Evolutionary conservation across 2,329 filamentous ascomycete genomes (phyloP).

Genomic region (Lasiodiplodia citricola): DNA sequence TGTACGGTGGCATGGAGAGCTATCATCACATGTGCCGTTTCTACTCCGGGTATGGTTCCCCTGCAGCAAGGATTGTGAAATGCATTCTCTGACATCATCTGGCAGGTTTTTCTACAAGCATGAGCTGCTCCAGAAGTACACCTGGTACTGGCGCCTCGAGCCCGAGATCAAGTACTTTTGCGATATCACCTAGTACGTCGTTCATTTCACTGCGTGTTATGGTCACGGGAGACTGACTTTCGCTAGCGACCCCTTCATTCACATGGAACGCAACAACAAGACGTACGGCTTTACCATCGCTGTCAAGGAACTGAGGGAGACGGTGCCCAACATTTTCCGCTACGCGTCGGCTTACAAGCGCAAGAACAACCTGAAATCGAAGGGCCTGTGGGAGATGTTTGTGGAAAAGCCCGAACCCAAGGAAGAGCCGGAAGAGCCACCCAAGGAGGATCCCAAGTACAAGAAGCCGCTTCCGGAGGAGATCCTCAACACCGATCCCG

Average conservation of each 20-base stretch:
- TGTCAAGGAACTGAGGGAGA: constrained; percentile 96
- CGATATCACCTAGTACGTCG: constrained; percentile 93
- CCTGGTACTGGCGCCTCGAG: constrained; percentile 99
- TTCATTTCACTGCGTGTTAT: constrained; percentile 23
- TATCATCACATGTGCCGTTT: constrained; percentile 99
- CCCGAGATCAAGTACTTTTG: constrained; percentile 99
- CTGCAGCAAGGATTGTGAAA: not conserved
- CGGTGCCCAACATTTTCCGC: constrained; percentile 96
- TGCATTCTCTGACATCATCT: constrained; percentile 29
- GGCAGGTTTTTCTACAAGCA: constrained; percentile 94
- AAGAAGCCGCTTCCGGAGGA: constrained; percentile 78
- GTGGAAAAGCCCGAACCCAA: constrained; percentile 72
- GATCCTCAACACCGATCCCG: constrained; percentile 76
- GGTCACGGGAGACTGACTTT: not conserved
- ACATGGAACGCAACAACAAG: constrained; percentile 94
- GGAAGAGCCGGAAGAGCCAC: constrained; percentile 58
- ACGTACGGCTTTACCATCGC: constrained; percentile 99
- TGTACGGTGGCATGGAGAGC: constrained; percentile 98
- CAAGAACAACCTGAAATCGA: constrained; percentile 84
- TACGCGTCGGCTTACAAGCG: constrained; percentile 99
- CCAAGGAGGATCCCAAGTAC: constrained; percentile 67
- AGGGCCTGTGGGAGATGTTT: constrained; percentile 99
- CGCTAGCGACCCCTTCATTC: constrained; percentile 84
- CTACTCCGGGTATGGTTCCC: constrained; percentile 81
- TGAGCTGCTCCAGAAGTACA: constrained; percentile 90